These are phyloP conservation scores for Picea mariana DNA, from an alignment of 83 land plant genomes.

Conservation along the genomic window DNA sequence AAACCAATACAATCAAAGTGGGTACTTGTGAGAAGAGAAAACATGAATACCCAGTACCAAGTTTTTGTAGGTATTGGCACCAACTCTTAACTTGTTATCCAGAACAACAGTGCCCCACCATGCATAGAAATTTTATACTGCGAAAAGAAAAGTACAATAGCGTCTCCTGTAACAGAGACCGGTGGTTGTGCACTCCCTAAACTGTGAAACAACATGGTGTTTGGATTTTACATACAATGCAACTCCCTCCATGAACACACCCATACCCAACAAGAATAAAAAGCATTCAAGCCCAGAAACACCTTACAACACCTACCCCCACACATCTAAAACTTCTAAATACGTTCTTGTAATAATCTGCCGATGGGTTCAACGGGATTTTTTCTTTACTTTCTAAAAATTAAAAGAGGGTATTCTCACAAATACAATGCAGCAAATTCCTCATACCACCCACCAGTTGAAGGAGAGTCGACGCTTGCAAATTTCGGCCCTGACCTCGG, in stretches of 20 bases:
- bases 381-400: not conserved
- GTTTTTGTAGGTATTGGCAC: not conserved
- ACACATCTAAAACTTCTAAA: not conserved
- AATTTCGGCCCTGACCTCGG: slow-evolving; percentile 16
- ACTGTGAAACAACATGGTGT: not conserved
- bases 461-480: slow-evolving; percentile 8
- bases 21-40: not conserved
- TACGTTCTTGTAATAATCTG: not conserved
- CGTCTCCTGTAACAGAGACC: not conserved
- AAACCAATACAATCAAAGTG: not conserved
- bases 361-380: no score
- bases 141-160: not conserved
- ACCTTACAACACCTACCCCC: not conserved
- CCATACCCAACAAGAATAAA: no score
- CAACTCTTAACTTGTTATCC: not conserved
- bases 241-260: no score
- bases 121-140: not conserved
- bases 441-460: no score
- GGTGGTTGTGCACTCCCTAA: not conserved
- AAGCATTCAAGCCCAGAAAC: no score
- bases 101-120: not conserved
- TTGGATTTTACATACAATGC: no score
- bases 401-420: slow-evolving; percentile 3
- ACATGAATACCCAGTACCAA: not conserved
- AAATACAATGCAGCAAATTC: no score